These are phyloP conservation scores for Aspergillus alliaceus DNA, from an alignment of 2,329 filamentous ascomycete species.

Conservation along the genomic window DNA sequence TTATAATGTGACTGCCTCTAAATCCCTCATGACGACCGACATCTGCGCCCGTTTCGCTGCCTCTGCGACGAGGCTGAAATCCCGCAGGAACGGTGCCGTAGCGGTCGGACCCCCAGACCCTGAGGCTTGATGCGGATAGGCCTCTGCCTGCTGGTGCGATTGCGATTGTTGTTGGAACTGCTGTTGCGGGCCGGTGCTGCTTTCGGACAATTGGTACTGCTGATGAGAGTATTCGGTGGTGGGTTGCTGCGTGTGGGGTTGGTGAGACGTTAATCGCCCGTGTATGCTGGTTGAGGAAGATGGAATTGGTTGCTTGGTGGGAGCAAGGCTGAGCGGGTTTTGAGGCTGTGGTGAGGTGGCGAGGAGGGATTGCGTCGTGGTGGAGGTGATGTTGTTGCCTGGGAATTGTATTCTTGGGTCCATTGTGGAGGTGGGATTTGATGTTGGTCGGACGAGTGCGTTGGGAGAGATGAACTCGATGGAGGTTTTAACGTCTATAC, in stretches of 20 bases:
- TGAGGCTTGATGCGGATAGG: slow-evolving; percentile 27
- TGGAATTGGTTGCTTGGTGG: background rate
- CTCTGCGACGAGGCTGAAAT: slow-evolving; percentile 85
- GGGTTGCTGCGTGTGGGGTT: background rate
- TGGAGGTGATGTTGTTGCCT: background rate
- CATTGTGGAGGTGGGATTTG: background rate
- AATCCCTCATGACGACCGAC: slow-evolving; percentile 81
- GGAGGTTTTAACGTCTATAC: background rate
- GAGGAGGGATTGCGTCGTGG: background rate
- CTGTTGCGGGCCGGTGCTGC: background rate
- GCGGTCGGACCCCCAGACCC: slow-evolving; percentile 36
- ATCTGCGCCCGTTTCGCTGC: slow-evolving; percentile 91
- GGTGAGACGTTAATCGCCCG: background rate
- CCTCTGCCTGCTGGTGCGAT: background rate
- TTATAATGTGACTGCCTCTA: slow-evolving; percentile 54
- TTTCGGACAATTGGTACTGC: slow-evolving; percentile 1
- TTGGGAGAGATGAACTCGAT: background rate
- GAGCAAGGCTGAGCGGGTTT: slow-evolving; percentile 6
- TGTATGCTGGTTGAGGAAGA: background rate
- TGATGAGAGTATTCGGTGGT: background rate
- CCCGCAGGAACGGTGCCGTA: slow-evolving; percentile 67
- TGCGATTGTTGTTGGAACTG: background rate
- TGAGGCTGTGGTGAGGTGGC: slow-evolving; percentile 1
- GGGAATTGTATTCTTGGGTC: background rate
- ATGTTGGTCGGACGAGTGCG: background rate